Percentiles rank a stretch among this genome's conserved stretches.
These are phyloP conservation scores for Sphaceloma murrayae DNA, from an alignment of 2,329 filamentous ascomycete species.

Conservation along the genomic window DNA sequence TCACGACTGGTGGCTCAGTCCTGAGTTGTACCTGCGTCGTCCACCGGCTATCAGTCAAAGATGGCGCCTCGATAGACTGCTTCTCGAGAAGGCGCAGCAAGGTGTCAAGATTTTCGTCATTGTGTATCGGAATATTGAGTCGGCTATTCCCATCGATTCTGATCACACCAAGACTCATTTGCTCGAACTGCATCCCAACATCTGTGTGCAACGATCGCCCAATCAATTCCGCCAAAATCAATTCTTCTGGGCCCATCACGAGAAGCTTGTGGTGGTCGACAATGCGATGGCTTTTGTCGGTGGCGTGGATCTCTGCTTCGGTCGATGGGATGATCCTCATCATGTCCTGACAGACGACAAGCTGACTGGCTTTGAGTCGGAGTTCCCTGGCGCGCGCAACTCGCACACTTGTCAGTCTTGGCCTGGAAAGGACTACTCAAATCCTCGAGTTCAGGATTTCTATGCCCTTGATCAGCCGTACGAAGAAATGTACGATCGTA, in stretches of 20 bases:
- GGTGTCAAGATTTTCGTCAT: conserved; percentile 98
- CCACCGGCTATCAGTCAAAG: conserved; percentile 95
- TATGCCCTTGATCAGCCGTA: conserved; percentile 88
- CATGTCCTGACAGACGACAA: conserved; percentile 88
- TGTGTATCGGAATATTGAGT: conserved; percentile 94
- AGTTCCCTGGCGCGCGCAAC: conserved; percentile 64
- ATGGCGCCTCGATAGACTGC: conserved; percentile 84
- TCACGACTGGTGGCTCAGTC: conserved; percentile 98
- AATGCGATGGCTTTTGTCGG: conserved; percentile 93
- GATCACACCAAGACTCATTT: conserved; percentile 97
- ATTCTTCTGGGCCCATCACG: conserved; percentile 98
- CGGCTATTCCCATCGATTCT: conserved; percentile 93
- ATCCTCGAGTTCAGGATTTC: conserved; percentile 90
- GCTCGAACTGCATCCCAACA: conserved; percentile 87
- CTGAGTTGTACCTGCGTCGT: conserved; percentile 87
- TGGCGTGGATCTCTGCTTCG: conserved; percentile 93
- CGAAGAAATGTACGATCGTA: conserved; percentile 96
- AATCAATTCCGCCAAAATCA: conserved; percentile 99
- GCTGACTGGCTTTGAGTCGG: conserved; percentile 81
- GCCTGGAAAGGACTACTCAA: conserved; percentile 97
- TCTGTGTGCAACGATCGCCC: conserved; percentile 90
- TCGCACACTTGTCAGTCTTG: conserved; percentile 92
- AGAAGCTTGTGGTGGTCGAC: conserved; percentile 95
- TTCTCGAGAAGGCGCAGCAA: conserved; percentile 89
- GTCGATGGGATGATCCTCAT: conserved; percentile 92